Percentiles rank a stretch among this genome's conserved stretches.
Conservation (phyloP, 2,329 filamentous ascomycete genomes). For the Cytospora mali region DNA sequence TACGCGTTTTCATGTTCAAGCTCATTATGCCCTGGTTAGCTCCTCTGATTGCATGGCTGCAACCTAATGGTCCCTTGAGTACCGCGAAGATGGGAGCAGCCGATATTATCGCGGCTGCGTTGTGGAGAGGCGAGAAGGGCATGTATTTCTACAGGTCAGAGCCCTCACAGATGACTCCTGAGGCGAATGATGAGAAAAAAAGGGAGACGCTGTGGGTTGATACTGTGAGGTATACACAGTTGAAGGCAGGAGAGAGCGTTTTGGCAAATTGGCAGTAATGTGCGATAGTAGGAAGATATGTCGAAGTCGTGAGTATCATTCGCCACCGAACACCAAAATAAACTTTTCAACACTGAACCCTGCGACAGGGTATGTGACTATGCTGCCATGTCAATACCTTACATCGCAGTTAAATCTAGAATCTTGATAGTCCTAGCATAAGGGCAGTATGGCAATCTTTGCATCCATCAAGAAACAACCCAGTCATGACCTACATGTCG, state of each 20-base stretch:
- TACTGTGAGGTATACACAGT: not conserved
- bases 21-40: constrained; percentile 6
- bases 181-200: constrained; percentile 18
- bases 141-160: constrained; percentile 13
- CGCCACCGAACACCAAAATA: no score
- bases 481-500: no score
- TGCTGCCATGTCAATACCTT: no score
- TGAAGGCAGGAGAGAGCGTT: constrained; percentile 8
- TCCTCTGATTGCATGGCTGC: constrained; percentile 7
- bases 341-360: no score
- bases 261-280: constrained; percentile 10
- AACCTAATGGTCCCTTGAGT: constrained; percentile 17
- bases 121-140: constrained; percentile 1
- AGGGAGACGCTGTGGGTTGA: constrained; percentile 15
- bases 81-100: not conserved
- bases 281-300: no score
- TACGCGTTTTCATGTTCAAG: constrained; percentile 23
- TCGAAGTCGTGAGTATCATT: no score
- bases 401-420: no score
- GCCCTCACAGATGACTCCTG: constrained; percentile 1
- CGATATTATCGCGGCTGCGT: constrained; percentile 7
- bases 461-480: no score
- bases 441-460: no score
- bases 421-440: no score
- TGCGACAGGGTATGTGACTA: no score